These are phyloP conservation scores for Salix caprea DNA, from an alignment of 345 rosid species.

Conservation along the genomic window DNA sequence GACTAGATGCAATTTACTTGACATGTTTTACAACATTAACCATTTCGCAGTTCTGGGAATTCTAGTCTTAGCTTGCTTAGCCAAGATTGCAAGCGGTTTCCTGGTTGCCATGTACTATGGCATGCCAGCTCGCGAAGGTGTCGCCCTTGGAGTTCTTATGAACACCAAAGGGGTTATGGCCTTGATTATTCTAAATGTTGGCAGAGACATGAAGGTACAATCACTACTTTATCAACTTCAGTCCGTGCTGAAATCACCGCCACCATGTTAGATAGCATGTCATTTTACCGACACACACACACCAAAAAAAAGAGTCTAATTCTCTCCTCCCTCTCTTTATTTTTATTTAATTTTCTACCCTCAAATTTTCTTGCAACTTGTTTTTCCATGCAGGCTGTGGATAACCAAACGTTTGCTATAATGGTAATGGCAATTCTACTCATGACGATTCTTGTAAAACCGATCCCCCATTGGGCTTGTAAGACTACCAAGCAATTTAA, in stretches of 20 bases:
- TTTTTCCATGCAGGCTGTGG: conserved; percentile 1
- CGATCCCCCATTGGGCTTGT: conserved; percentile 25
- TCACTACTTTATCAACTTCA: neutral
- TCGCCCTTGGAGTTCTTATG: conserved; percentile 46
- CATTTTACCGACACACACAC: neutral
- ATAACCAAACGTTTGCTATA: conserved; percentile 2
- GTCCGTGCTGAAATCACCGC: neutral
- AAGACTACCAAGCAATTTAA: conserved; percentile 21
- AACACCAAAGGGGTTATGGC: conserved; percentile 49
- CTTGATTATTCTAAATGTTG: conserved; percentile 18
- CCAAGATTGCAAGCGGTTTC: conserved; percentile 31
- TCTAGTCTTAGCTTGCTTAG: conserved; percentile 19
- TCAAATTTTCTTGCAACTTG: no score
- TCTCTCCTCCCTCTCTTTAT: no score
- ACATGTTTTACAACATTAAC: neutral
- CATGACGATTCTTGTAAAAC: conserved; percentile 25
- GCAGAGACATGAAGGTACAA: conserved; percentile 4
- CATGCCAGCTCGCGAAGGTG: conserved; percentile 28
- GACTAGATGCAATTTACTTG: neutral
- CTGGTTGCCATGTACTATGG: conserved; percentile 17
- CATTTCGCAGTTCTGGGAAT: neutral
- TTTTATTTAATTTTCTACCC: neutral
- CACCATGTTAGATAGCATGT: neutral
- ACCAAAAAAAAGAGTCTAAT: neutral
- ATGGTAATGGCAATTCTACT: neutral